These are phyloP conservation scores for Xylariales sp. DNA, from an alignment of 2,329 filamentous ascomycete species.

Conservation along the genomic window DNA sequence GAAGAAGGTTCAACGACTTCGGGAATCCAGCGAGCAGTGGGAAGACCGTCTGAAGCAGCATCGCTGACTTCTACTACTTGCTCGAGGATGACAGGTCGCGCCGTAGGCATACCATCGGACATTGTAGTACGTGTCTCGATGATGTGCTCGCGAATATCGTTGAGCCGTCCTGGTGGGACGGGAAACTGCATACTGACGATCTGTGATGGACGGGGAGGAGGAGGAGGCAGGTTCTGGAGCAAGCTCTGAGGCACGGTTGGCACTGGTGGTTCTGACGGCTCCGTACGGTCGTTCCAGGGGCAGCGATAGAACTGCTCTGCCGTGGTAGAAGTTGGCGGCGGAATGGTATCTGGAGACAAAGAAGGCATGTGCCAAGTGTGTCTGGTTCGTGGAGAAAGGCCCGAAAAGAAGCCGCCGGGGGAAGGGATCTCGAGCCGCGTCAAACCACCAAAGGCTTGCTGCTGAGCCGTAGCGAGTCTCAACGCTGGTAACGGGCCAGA, in stretches of 20 bases:
- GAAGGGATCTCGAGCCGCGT: conserved; percentile 86
- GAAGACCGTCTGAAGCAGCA: conserved; percentile 18
- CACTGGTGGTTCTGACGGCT: conserved; percentile 30
- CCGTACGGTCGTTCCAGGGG: conserved; percentile 60
- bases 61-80: conserved; percentile 29
- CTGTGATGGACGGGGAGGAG: conserved; percentile 30
- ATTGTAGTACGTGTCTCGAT: conserved; percentile 30
- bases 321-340: conserved; percentile 78
- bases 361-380: conserved; percentile 74
- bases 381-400: conserved; percentile 69
- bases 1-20: conserved; percentile 20
- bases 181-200: conserved; percentile 30
- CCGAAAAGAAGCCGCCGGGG: conserved; percentile 87
- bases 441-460: conserved; percentile 63
- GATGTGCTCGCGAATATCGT: conserved; percentile 46
- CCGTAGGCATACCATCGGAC: conserved; percentile 63
- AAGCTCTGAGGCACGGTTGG: too few relatives aligned
- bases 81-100: conserved; percentile 46
- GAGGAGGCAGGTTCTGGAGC: conserved; percentile 25
- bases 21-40: conserved; percentile 22
- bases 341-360: conserved; percentile 46
- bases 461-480: conserved; percentile 43
- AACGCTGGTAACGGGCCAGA: conserved; percentile 27
- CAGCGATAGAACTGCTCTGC: conserved; percentile 87
- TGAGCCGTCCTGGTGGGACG: conserved; percentile 57